phyloP scores from a whole-genome alignment of 768 basidiomycete genomes.

The Xerocomus brunneocitrinus region DNA sequence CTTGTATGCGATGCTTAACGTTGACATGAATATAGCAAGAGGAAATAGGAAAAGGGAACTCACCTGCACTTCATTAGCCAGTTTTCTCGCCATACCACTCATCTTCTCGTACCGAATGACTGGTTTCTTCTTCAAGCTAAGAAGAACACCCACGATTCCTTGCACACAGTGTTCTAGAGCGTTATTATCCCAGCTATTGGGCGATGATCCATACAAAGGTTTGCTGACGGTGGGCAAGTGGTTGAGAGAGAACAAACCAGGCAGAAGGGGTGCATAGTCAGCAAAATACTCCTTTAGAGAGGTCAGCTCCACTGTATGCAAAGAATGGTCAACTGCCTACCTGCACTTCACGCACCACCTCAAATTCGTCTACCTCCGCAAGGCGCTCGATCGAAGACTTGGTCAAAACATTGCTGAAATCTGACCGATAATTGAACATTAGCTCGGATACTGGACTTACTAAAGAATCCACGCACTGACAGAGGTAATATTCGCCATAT shows the following conservation, averaged over 20 bases:
- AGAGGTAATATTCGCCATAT: conserved; percentile 98
- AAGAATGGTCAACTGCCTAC: conserved; percentile 36
- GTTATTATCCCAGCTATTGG: conserved; percentile 67
- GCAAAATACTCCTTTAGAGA: conserved; percentile 87
- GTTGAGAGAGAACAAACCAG: conserved; percentile 84
- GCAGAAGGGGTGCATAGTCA: conserved; percentile 86
- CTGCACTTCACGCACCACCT: conserved; percentile 96
- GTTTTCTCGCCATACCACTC: conserved; percentile 86
- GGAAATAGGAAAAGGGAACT: background rate
- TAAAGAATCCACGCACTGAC: conserved; percentile 80
- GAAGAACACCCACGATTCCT: conserved; percentile 77
- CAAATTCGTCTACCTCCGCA: conserved; percentile 92
- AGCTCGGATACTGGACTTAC: conserved; percentile 15
- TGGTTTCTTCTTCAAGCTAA: conserved; percentile 96
- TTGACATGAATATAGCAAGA: conserved; percentile 6
- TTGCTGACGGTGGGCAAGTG: conserved; percentile 57
- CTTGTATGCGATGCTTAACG: conserved; percentile 68
- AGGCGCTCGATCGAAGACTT: conserved; percentile 89
- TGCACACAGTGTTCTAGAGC: conserved; percentile 78
- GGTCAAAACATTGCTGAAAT: conserved; percentile 91
- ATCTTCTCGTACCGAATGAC: conserved; percentile 91
- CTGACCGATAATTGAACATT: conserved; percentile 37
- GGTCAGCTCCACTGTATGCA: background rate
- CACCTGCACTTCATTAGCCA: conserved; percentile 85
- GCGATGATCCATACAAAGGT: conserved; percentile 68